Evolutionary conservation across 345 rosid genomes (phyloP), one percentile per base, ranked within the genome.

Genomic region (Citrus trifoliata): DNA sequence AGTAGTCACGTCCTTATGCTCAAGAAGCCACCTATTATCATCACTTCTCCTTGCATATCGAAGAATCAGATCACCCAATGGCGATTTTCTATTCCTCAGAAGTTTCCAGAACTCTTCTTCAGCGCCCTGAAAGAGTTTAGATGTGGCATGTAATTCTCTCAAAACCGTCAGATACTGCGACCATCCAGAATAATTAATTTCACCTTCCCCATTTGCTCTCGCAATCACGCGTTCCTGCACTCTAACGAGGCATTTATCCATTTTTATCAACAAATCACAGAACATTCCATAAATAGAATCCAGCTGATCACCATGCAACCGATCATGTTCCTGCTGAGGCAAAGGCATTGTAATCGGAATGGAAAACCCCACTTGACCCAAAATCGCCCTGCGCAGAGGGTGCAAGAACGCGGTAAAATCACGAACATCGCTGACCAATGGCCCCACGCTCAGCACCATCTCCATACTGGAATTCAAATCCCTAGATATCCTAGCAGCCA

Each of bases 11-110:
- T 93, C 97, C 88, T 83, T 96, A 46, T 85, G 90, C 73, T 85
- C 90, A 81, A 90, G 93, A 84, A 96, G 89, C 99, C 99, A 96
- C 59, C 70, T 70, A 85, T 91, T 83, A 83, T 92, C 97, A 75
- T 94, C 94, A 46, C 68, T 90, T 78, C 95, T 82, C 79, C 86
- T 92, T 4, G 95, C 91, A 78, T 78, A 92, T 76, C 79, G 89
- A 71, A 88, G 33, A 83, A 96, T 84, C 21, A 96, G 83, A 13
- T 82, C 85, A 63, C 90, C 79, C 51, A 96, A 56, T 0, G 97
- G 83, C 68, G 62, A 76, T 85, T 88, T 91, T 74, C 89, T 86
- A 24, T 14, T 55, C 60, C 79, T 81, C 82, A 96, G 79, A 77
- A 86, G 79, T 13, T 0, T 48, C 92, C 88, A 90, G 66, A 96